Evolutionary conservation across 202 grass and related monocot genomes (phyloP).

Genomic region (Zoysia matrella): DNA sequence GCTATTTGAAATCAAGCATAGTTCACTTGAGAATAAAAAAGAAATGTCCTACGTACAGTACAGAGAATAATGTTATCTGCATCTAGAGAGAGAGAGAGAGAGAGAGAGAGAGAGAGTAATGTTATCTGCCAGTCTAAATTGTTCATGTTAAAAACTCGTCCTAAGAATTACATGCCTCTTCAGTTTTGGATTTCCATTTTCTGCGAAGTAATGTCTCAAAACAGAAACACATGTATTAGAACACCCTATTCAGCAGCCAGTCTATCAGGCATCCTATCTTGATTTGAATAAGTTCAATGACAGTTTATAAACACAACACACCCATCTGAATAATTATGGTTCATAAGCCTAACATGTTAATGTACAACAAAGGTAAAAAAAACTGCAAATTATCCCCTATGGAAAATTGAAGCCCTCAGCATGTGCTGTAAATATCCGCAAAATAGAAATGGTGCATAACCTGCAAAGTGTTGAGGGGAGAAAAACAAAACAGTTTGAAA

Average conservation of each 20-base stretch:
- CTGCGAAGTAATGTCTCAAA: not conserved
- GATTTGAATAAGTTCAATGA: not conserved
- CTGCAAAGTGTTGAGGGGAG: constrained; percentile 39
- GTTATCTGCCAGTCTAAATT: not conserved
- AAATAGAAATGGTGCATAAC: constrained; percentile 9
- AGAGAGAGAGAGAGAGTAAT: not conserved
- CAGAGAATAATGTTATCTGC: no score
- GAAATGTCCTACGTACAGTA: no score
- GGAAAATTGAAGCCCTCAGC: constrained; percentile 47
- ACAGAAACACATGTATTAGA: not conserved
- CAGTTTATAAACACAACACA: constrained; percentile 41
- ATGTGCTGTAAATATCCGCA: constrained; percentile 45
- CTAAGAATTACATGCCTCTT: not conserved
- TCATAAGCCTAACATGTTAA: constrained; percentile 58
- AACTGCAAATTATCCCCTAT: constrained; percentile 46
- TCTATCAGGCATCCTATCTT: constrained; percentile 31
- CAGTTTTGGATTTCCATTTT: not conserved
- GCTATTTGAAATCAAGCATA: no score
- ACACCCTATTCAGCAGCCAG: not conserved
- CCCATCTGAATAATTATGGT: constrained; percentile 41
- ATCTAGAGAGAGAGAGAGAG: no score
- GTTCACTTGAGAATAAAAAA: no score
- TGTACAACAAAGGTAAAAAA: constrained; percentile 46
- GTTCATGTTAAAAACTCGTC: not conserved
- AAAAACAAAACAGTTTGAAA: constrained; percentile 3